Percentiles rank a stretch among this genome's conserved stretches.
These are phyloP conservation scores for Rhodotorula sphaerocarpa DNA, from an alignment of 768 basidiomycete genomes.

Conservation along the genomic window DNA sequence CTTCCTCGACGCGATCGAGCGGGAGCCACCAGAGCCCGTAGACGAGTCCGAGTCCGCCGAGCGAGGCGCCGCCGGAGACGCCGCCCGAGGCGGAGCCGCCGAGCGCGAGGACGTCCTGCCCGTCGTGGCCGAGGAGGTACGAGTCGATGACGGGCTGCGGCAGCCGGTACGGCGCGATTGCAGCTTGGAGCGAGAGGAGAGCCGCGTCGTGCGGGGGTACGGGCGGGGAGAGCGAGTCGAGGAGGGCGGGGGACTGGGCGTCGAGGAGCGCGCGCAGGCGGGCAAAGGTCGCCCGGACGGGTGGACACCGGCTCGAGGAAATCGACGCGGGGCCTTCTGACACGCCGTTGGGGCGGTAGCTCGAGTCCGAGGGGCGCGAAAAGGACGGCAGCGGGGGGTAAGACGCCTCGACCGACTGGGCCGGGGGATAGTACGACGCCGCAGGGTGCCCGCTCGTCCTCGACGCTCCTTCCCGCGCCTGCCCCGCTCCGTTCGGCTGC, in stretches of 20 bases:
- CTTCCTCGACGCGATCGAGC: conserved; percentile 83
- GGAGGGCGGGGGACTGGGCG: conserved; percentile 14
- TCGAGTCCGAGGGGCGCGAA: conserved; percentile 16
- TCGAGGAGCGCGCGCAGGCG: conserved; percentile 21
- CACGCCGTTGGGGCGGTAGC: neutral
- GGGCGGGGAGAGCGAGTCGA: conserved; percentile 24
- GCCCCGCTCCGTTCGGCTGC: too few species aligned
- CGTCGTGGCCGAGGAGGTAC: conserved; percentile 70
- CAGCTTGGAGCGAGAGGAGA: conserved; percentile 54
- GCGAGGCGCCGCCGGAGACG: conserved; percentile 31
- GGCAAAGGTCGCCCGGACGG: conserved; percentile 8
- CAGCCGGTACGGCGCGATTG: conserved; percentile 55
- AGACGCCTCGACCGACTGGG: conserved; percentile 4
- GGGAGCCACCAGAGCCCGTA: conserved; percentile 90
- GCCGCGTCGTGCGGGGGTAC: conserved; percentile 8
- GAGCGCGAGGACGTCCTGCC: conserved; percentile 82
- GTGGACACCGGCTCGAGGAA: conserved; percentile 9
- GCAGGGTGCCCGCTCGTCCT: too few species aligned
- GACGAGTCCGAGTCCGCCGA: conserved; percentile 78
- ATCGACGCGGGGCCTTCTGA: too few species aligned
- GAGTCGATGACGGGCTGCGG: conserved; percentile 85
- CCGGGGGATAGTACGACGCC: neutral
- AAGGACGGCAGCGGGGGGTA: conserved; percentile 28
- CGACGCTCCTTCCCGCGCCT: too few species aligned
- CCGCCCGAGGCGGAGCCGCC: conserved; percentile 50